These are phyloP conservation scores for Pleurotus eryngii DNA, from an alignment of 768 basidiomycete genomes.

Conservation along the genomic window DNA sequence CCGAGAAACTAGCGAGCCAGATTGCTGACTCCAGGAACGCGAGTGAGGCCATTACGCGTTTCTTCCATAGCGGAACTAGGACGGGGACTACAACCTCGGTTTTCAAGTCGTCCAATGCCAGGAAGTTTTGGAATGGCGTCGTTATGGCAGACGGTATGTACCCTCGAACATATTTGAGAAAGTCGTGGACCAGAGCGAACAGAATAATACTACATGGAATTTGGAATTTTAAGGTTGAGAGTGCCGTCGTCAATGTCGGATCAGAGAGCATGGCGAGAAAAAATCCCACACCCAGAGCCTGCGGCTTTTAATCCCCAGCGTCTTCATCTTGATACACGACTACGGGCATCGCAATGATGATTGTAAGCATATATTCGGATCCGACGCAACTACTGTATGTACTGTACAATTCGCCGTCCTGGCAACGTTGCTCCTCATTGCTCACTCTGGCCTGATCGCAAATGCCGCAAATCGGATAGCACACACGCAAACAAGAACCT, in stretches of 20 bases:
- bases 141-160: constrained; percentile 21
- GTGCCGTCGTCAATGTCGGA: background rate
- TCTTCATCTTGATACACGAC: too few relatives aligned
- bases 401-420: too few relatives aligned
- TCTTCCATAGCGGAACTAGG: constrained; percentile 23
- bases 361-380: too few relatives aligned
- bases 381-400: too few relatives aligned
- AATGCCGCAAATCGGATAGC: too few relatives aligned
- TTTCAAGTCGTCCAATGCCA: constrained; percentile 41
- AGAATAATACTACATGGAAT: constrained; percentile 20
- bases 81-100: constrained; percentile 13
- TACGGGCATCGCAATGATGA: too few relatives aligned
- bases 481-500: too few relatives aligned
- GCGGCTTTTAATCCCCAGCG: too few relatives aligned
- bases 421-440: too few relatives aligned
- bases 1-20: constrained; percentile 42
- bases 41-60: constrained; percentile 30
- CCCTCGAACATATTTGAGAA: constrained; percentile 16
- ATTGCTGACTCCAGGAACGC: constrained; percentile 34
- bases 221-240: constrained; percentile 1
- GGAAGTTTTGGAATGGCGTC: constrained; percentile 50
- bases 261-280: constrained; percentile 4
- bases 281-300: background rate
- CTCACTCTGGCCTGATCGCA: too few relatives aligned
- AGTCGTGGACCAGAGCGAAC: constrained; percentile 27